Evolutionary conservation across 2,329 filamentous ascomycete genomes (phyloP), one percentile per base, ranked within the genome.

Genomic region (Talaromyces sp.): DNA sequence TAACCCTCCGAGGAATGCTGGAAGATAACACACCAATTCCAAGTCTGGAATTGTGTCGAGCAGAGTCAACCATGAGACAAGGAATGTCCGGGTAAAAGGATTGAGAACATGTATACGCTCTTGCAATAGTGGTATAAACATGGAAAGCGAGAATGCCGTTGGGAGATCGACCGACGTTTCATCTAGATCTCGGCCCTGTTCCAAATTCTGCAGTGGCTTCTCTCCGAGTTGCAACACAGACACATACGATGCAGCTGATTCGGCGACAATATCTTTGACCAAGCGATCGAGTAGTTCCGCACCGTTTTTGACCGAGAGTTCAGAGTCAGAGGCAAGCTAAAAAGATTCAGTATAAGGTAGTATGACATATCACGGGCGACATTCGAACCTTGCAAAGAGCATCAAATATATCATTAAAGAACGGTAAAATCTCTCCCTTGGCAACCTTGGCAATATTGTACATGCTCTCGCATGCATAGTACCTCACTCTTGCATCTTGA

Each of bases 371-470:
- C 25, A 28, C 25, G 4, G 41, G n/a, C 36, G 36, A 51, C 17
- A 15, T 33, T 60, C 76, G 62, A 77, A 95, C 91, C 83, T 97
- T 97, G 78, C 92, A 96, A 56, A 99, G 79, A 21, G 94, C 91
- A 77, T 99, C 94, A 70, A 99, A 99, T 63, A 99, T 94, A 68
- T 95, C 89, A 75, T 99, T 99, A 76, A 99, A 99, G 79, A 96
- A 99, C 40, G 95, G 84, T 63, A 99, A 76, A 19, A 99, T 94
- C 75, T 99, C 94, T 37, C 95, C 94, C 76, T 99, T 99, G 61
- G 93, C 94, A 50, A 99, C 94, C 77, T 99, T 99, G 69, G 94
- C 92, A 70, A 99, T 99, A 75, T 99, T 99, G 78, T 99, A 99
- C 94, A 99, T 99, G 74, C 92, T 95, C 78, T 99, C 94, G 76